Percentiles rank a stretch among this genome's conserved stretches.
phyloP scores from a whole-genome alignment of 176 grass and related monocot species.

The Tillandsia fasciculata region DNA sequence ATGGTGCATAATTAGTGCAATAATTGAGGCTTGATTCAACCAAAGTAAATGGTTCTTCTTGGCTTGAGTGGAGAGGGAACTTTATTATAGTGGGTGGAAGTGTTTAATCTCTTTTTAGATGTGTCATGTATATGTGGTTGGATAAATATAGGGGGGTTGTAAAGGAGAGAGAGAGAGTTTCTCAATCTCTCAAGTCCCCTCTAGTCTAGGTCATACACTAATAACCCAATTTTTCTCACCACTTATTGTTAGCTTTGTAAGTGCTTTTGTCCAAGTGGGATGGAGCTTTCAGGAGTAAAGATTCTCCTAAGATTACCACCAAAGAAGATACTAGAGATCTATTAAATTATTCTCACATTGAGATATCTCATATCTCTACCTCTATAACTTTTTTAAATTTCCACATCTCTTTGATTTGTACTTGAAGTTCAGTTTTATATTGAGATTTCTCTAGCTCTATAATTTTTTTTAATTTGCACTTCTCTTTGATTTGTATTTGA shows the following conservation, averaged over 20 bases:
- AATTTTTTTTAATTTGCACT: too few species aligned
- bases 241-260: background rate
- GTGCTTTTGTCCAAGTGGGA: background rate
- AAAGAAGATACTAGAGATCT: too few species aligned
- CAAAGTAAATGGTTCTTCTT: background rate
- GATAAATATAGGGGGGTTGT: background rate
- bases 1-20: background rate
- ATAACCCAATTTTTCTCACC: background rate
- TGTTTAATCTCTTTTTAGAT: background rate
- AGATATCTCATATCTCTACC: too few species aligned
- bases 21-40: background rate
- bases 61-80: background rate
- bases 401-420: too few species aligned
- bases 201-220: background rate
- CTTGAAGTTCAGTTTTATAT: too few species aligned
- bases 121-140: background rate
- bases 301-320: background rate
- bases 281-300: background rate
- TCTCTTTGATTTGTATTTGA: too few species aligned
- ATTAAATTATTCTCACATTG: too few species aligned
- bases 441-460: too few species aligned
- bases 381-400: too few species aligned
- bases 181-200: background rate
- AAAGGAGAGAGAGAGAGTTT: background rate
- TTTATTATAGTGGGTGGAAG: background rate